Base-by-base conservation (phyloP, 2,329 filamentous ascomycete species). In the Aureobasidium sp. region DNA sequence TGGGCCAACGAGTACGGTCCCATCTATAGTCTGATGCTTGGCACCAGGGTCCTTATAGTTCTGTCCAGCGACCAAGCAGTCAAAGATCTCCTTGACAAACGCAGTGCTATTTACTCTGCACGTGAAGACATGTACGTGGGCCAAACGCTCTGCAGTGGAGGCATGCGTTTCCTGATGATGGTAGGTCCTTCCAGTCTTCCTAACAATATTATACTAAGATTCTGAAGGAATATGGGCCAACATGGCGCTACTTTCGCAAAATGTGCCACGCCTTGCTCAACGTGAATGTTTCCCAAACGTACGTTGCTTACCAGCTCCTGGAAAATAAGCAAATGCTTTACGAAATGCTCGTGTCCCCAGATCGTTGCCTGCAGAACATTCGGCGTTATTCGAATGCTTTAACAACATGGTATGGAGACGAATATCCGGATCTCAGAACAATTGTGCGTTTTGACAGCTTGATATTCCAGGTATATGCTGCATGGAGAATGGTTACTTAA, bases 1-100 rank as follows among this genome's bases (percentile, higher is more conserved):
- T 83, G 81, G 81, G 80, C 80, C 0, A 64, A 75, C 3, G 72
- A 81, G 65, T 82, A 83, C 52, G 76, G 80, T 2, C 77, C 79
- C 0, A 66, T 83, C 0, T 83, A 80, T 68, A 78, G 74, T 7
- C 69, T 83, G 6, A 80, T 81, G 11, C 70, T 83, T 0, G 81
- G 81, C 1, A 77, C 76, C 0, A 75, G 76, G 45, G 72, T 73
- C 7, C 66, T 81, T 63, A 71, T 83, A 13, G 76, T 83, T 0
- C 67, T 83, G 0, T 78, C 75, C 0, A 77, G 74, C 3, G 75
- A 78, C 36, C 64, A 73, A 58, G 76, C 74, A 1, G 74, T 82
- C 41, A 81, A 79, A 50, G 80, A 83, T 36, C 71, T 78, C 2
- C 59, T 81, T 13, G 79, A 81, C 66, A 78, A 77, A 67, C 77